These are phyloP conservation scores for Phytopythium vexans DNA, from an alignment of 352 stramenopile genomes.

Conservation along the genomic window DNA sequence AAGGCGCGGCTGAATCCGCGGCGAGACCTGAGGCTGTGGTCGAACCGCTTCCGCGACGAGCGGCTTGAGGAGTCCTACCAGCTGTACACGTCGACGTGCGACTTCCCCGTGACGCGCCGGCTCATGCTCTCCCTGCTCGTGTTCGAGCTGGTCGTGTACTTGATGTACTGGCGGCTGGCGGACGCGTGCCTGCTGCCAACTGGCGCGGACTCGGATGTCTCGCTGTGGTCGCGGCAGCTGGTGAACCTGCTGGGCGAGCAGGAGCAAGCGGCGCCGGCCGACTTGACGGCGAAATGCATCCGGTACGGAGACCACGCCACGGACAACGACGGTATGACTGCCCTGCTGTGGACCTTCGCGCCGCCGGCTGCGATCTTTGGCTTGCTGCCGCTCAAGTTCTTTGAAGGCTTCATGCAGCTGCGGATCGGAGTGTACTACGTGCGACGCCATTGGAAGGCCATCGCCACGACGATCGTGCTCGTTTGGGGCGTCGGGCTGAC, in stretches of 20 bases:
- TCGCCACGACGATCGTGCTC: slow-evolving; percentile 60
- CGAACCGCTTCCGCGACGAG: slow-evolving; percentile 70
- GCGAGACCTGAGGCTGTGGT: slow-evolving; percentile 48
- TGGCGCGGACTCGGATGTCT: slow-evolving; percentile 15
- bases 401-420: slow-evolving; percentile 62
- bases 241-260: slow-evolving; percentile 12
- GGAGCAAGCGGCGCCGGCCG: neutral
- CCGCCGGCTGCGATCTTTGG: slow-evolving; percentile 59
- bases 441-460: slow-evolving; percentile 69
- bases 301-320: slow-evolving; percentile 20
- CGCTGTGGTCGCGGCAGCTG: slow-evolving; percentile 20
- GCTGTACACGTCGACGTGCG: slow-evolving; percentile 68
- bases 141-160: slow-evolving; percentile 50
- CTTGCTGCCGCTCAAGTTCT: slow-evolving; percentile 62
- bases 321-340: slow-evolving; percentile 28
- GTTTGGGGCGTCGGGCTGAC: slow-evolving; percentile 61
- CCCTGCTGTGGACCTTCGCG: slow-evolving; percentile 57
- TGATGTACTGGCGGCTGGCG: slow-evolving; percentile 46
- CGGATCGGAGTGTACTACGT: slow-evolving; percentile 75
- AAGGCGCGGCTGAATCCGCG: slow-evolving; percentile 51
- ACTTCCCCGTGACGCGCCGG: slow-evolving; percentile 53
- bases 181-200: slow-evolving; percentile 31
- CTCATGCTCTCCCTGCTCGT: slow-evolving; percentile 61
- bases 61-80: slow-evolving; percentile 78
- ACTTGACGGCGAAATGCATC: slow-evolving; percentile 25